A percentile compares a stretch with the other conserved stretches of the same genome.
Evolutionary conservation across 371 early-diverging fungal genomes (phyloP).

Genomic region (Choanephora cucurbitarum): DNA sequence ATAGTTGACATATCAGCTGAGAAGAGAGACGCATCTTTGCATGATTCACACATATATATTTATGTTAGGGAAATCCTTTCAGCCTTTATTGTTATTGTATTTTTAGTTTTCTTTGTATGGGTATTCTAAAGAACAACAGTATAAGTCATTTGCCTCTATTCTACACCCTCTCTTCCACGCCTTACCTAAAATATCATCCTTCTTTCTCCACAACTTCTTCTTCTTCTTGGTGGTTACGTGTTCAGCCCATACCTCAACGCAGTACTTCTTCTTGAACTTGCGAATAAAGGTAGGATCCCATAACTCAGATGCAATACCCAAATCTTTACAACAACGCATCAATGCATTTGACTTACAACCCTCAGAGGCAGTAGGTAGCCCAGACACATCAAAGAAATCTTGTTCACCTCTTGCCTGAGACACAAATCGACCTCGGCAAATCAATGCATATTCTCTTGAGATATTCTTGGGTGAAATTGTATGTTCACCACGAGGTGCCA

Average conservation of each 20-base stretch:
- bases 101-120: slow-evolving; percentile 40
- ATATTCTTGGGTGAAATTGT: slow-evolving; percentile 76
- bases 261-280: slow-evolving; percentile 79
- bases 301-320: slow-evolving; percentile 91
- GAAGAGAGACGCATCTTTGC: no score
- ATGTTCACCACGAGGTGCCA: slow-evolving; percentile 92
- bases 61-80: no score
- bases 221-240: slow-evolving; percentile 71
- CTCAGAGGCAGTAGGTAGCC: slow-evolving; percentile 87
- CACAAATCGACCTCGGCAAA: slow-evolving; percentile 82
- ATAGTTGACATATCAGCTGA: no score
- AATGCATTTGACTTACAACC: slow-evolving; percentile 94
- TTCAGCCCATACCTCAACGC: slow-evolving; percentile 77
- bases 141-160: neutral
- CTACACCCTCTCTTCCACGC: no score
- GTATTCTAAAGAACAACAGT: slow-evolving; percentile 26
- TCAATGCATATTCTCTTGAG: slow-evolving; percentile 91
- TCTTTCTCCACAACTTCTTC: slow-evolving; percentile 85
- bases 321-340: slow-evolving; percentile 97
- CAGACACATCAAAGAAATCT: slow-evolving; percentile 77
- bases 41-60: neutral
- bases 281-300: slow-evolving; percentile 94
- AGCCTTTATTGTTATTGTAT: no score
- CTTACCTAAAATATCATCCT: slow-evolving; percentile 66
- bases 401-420: slow-evolving; percentile 97